phyloP scores from a whole-genome alignment of 441 rosid species.

The Adansonia grandidieri region DNA sequence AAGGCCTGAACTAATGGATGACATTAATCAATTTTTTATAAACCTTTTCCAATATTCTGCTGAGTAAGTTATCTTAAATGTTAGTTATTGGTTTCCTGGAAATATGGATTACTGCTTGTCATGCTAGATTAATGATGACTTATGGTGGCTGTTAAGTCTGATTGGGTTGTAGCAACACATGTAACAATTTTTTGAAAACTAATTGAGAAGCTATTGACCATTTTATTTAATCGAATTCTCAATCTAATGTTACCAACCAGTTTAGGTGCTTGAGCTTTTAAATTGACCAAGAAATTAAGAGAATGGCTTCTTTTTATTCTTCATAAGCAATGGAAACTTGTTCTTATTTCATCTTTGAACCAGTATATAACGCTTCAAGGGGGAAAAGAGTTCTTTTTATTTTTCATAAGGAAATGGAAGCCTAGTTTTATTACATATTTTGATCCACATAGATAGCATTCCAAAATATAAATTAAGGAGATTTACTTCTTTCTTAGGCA shows the following conservation, averaged over 20 bases:
- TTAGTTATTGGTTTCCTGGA: not conserved
- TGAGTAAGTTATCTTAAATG: slow-evolving; percentile 53
- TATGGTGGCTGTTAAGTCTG: not conserved
- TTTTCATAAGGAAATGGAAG: not conserved
- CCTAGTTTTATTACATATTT: not conserved
- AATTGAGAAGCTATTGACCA: not conserved
- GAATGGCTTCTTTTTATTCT: not conserved
- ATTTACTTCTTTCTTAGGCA: not conserved
- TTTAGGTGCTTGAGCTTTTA: not conserved
- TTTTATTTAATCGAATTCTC: not conserved
- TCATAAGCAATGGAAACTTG: not conserved
- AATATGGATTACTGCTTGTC: not conserved
- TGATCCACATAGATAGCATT: not conserved
- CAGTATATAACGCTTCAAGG: not conserved
- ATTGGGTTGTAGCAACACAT: not conserved
- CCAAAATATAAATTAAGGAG: not conserved
- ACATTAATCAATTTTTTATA: slow-evolving; percentile 64
- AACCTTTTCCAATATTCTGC: slow-evolving; percentile 65
- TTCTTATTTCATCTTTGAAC: too few species aligned
- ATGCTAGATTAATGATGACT: slow-evolving; percentile 7
- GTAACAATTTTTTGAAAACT: not conserved
- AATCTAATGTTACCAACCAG: not conserved
- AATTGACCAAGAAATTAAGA: not conserved
- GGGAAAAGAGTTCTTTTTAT: not conserved
- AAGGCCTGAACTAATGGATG: slow-evolving; percentile 54